Conservation (phyloP, 148 eudicot genomes). For the Silene latifolia region DNA sequence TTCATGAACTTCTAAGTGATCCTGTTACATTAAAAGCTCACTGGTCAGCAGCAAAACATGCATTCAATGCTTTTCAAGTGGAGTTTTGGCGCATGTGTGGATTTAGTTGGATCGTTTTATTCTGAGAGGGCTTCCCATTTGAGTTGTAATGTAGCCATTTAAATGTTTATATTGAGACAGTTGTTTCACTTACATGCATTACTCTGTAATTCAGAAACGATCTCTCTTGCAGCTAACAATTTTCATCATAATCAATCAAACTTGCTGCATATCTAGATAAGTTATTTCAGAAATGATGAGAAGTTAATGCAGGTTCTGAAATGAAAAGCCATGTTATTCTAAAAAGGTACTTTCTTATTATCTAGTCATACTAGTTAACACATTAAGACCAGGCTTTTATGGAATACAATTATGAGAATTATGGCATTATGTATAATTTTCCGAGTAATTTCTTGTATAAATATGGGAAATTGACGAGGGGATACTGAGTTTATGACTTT, state of each 20-base stretch:
- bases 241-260: neutral
- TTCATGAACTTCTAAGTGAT: slow-evolving; percentile 54
- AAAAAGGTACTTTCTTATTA: too few relatives aligned
- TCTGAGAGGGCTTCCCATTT: slow-evolving; percentile 28
- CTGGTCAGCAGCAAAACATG: slow-evolving; percentile 63
- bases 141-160: slow-evolving; percentile 14
- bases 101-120: slow-evolving; percentile 42
- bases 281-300: neutral
- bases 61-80: slow-evolving; percentile 52
- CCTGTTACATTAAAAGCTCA: slow-evolving; percentile 43
- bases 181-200: neutral
- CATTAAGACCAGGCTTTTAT: neutral
- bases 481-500: too few relatives aligned
- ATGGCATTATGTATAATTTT: too few relatives aligned
- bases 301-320: slow-evolving; percentile 1
- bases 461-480: too few relatives aligned
- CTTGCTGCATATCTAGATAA: neutral
- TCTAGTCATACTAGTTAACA: neutral
- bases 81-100: slow-evolving; percentile 61
- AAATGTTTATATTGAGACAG: neutral
- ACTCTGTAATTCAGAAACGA: neutral
- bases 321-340: neutral
- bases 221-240: neutral
- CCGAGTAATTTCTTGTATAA: too few relatives aligned
- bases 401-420: neutral